Evolutionary conservation across 768 basidiomycete species (phyloP).

Genomic region (Rhodotorula sphaerocarpa): DNA sequence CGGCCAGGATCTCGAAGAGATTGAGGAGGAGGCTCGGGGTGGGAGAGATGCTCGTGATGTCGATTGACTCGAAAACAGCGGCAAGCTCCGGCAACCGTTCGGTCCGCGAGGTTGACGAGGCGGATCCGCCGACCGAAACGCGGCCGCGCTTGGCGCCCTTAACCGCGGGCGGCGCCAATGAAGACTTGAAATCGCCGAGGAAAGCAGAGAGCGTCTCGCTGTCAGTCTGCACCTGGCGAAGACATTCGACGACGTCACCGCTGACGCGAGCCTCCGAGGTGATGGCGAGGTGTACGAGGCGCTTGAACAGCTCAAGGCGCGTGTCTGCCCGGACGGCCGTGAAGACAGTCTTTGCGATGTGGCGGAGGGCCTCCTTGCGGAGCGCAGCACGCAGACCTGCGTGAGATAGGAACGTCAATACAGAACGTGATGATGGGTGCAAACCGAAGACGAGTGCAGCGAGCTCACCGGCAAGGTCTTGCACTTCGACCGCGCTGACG

Average conservation of each 20-base stretch:
- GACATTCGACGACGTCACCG: constrained; percentile 22
- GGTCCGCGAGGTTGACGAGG: constrained; percentile 6
- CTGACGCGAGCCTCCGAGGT: constrained; percentile 11
- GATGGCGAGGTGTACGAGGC: constrained; percentile 25
- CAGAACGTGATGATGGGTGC: neutral
- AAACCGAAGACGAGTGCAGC: neutral
- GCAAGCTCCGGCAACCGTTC: constrained; percentile 33
- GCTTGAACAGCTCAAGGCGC: constrained; percentile 25
- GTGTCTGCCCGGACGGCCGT: constrained; percentile 17
- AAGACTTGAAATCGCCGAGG: constrained; percentile 15
- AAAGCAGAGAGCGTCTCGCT: constrained; percentile 26
- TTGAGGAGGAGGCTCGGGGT: constrained; percentile 27
- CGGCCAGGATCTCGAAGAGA: constrained; percentile 32
- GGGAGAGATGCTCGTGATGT: constrained; percentile 18
- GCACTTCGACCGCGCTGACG: constrained; percentile 10
- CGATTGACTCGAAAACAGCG: constrained; percentile 30
- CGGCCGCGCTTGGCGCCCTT: constrained; percentile 35
- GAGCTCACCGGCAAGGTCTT: constrained; percentile 1
- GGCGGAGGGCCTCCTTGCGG: constrained; percentile 26
- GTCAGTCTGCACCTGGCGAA: constrained; percentile 23
- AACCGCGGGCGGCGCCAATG: constrained; percentile 7
- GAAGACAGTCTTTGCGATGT: constrained; percentile 15
- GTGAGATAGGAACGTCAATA: neutral
- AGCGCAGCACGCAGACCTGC: constrained; percentile 11
- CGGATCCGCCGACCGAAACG: constrained; percentile 11